Conservation (phyloP, 2,329 filamentous ascomycete species). For the Stachybotrys echinatus region DNA sequence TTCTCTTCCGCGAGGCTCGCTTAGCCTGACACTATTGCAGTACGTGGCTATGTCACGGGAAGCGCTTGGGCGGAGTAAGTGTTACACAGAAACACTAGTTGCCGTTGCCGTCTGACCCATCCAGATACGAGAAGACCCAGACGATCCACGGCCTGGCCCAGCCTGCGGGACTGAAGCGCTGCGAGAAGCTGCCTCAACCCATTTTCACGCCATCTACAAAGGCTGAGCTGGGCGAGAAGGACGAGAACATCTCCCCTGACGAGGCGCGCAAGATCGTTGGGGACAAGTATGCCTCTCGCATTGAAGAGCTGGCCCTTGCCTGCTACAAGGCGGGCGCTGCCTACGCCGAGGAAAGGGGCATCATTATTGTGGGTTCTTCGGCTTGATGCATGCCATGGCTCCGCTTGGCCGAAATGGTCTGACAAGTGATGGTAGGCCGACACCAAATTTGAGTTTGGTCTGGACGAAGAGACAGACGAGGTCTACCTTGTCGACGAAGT, state of each 20-base stretch:
- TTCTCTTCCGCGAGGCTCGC: no score
- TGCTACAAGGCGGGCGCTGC: conserved; percentile 44
- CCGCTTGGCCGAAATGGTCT: not conserved
- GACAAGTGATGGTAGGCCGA: no score
- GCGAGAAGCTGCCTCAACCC: not conserved
- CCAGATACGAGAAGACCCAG: not conserved
- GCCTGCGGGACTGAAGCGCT: not conserved
- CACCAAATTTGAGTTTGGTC: conserved; percentile 4
- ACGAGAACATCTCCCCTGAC: conserved; percentile 4
- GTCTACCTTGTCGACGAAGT: conserved; percentile 3
- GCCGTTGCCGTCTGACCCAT: not conserved
- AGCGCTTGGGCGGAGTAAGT: not conserved
- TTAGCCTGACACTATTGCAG: not conserved
- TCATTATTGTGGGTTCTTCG: conserved; percentile 35
- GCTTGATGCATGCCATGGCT: not conserved
- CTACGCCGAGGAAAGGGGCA: conserved; percentile 46
- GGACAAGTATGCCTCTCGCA: conserved; percentile 22
- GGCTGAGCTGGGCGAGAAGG: conserved; percentile 1
- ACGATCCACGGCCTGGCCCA: not conserved
- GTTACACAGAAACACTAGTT: not conserved
- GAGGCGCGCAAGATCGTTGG: conserved; percentile 22
- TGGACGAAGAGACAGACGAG: conserved; percentile 3
- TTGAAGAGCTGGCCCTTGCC: conserved; percentile 23
- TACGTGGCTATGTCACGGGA: not conserved
- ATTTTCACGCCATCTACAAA: not conserved